These are phyloP conservation scores for Aristolochia californica DNA, from an alignment of 164 flowering plant genomes.

Conservation along the genomic window DNA sequence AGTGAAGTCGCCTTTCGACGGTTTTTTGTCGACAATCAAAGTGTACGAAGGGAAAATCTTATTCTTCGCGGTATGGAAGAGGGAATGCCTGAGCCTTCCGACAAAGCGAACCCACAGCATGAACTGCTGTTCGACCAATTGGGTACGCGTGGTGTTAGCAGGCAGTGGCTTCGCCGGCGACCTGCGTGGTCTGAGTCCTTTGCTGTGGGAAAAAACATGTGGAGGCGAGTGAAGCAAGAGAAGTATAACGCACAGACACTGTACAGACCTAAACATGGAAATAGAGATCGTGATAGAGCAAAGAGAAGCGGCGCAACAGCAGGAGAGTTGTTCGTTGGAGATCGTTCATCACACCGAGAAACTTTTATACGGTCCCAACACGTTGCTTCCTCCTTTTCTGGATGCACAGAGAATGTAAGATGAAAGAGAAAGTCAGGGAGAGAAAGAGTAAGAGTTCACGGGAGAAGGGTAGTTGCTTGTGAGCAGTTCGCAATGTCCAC, in stretches of 20 bases:
- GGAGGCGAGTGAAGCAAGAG: slow-evolving; percentile 21
- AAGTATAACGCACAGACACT: slow-evolving; percentile 14
- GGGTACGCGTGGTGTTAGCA: slow-evolving; percentile 35
- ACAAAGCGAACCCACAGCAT: slow-evolving; percentile 89
- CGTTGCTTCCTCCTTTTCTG: not conserved
- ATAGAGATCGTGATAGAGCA: not conserved
- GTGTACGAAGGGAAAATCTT: slow-evolving; percentile 77
- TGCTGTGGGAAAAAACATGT: slow-evolving; percentile 32
- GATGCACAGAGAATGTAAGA: slow-evolving; percentile 4
- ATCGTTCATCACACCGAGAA: no score
- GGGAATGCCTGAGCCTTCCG: slow-evolving; percentile 65
- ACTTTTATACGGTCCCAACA: no score
- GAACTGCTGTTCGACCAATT: slow-evolving; percentile 66
- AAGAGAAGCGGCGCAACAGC: not conserved
- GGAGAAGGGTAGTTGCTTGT: slow-evolving; percentile 27
- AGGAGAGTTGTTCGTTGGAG: slow-evolving; percentile 1
- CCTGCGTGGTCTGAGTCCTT: slow-evolving; percentile 31
- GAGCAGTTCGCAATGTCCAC: no score
- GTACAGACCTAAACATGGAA: slow-evolving; percentile 19
- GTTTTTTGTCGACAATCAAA: slow-evolving; percentile 58
- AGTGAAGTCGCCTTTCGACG: slow-evolving; percentile 64
- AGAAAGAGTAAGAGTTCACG: slow-evolving; percentile 43
- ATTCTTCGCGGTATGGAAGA: slow-evolving; percentile 63
- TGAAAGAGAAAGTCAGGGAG: slow-evolving; percentile 8
- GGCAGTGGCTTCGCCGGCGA: slow-evolving; percentile 13